phyloP scores from a whole-genome alignment of 176 grass and related monocot genomes.

The Aechmea fasciata region DNA sequence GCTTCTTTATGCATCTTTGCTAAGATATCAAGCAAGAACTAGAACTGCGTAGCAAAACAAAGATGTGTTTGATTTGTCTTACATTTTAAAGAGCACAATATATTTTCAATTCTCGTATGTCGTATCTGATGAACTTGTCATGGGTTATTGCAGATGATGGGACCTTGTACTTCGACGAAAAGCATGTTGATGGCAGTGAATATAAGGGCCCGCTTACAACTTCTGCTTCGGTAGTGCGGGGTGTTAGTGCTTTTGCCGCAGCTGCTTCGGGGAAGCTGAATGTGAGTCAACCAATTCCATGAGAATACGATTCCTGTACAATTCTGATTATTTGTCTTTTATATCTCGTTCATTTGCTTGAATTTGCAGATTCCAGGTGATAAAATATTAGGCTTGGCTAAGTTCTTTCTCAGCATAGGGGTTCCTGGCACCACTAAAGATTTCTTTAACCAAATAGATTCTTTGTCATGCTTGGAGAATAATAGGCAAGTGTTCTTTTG shows the following conservation, averaged over 20 bases:
- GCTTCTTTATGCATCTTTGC: too few species aligned
- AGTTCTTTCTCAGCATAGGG: slow-evolving; percentile 86
- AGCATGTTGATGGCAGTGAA: slow-evolving; percentile 65
- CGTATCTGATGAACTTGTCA: slow-evolving; percentile 10
- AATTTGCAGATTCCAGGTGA: slow-evolving; percentile 66
- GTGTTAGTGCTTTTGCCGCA: slow-evolving; percentile 55
- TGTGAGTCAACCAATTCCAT: slow-evolving; percentile 29
- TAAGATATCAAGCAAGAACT: too few species aligned
- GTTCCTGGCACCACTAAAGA: slow-evolving; percentile 70
- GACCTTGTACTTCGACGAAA: slow-evolving; percentile 91
- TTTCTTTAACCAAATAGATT: slow-evolving; percentile 86
- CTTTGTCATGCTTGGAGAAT: slow-evolving; percentile 66
- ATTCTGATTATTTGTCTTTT: background rate
- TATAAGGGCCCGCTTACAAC: slow-evolving; percentile 84
- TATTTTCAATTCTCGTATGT: slow-evolving; percentile 1
- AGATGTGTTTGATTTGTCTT: background rate
- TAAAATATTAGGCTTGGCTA: slow-evolving; percentile 78
- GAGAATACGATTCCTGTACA: background rate
- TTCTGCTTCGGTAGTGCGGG: slow-evolving; percentile 74
- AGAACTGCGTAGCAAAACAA: background rate
- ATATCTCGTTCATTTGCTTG: slow-evolving; percentile 8
- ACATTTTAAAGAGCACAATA: background rate
- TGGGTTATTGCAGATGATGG: slow-evolving; percentile 55
- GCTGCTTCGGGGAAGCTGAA: slow-evolving; percentile 72
- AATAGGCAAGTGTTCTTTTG: slow-evolving; percentile 47